Evolutionary conservation across 345 rosid genomes (phyloP).

Genomic region (Eucalyptus curtisii): DNA sequence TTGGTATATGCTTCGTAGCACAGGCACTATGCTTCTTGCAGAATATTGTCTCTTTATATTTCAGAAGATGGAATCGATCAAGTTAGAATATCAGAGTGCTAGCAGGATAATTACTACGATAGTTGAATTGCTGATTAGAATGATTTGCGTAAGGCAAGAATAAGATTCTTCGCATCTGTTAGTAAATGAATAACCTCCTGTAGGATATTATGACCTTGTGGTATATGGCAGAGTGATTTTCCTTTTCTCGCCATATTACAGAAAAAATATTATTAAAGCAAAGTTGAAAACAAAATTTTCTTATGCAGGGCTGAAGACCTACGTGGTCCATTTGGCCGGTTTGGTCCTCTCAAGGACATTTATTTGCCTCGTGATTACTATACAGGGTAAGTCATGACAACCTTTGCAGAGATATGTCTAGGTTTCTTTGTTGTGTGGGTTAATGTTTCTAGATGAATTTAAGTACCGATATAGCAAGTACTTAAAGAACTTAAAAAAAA

Average conservation of each 20-base stretch:
- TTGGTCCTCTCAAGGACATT: slow-evolving; percentile 81
- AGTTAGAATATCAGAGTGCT: background rate
- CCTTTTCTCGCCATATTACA: background rate
- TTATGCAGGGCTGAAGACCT: slow-evolving; percentile 72
- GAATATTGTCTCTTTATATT: background rate
- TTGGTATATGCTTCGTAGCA: background rate
- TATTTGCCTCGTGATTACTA: slow-evolving; percentile 88
- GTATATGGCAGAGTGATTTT: background rate
- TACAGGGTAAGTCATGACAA: slow-evolving; percentile 46
- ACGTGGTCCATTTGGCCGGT: slow-evolving; percentile 59
- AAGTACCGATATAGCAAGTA: background rate
- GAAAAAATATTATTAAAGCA: background rate
- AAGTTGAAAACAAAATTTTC: background rate
- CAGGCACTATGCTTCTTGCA: background rate
- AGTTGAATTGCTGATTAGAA: background rate
- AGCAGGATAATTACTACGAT: background rate
- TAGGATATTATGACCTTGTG: background rate
- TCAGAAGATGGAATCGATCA: background rate
- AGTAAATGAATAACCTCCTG: background rate
- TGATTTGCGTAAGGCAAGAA: background rate
- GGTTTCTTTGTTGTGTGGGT: background rate
- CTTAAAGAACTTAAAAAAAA: background rate
- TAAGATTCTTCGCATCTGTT: background rate
- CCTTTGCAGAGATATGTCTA: background rate
- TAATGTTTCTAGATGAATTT: background rate